Base-by-base conservation (phyloP, 2,329 filamentous ascomycete genomes). In the Aspergillus sp. region DNA sequence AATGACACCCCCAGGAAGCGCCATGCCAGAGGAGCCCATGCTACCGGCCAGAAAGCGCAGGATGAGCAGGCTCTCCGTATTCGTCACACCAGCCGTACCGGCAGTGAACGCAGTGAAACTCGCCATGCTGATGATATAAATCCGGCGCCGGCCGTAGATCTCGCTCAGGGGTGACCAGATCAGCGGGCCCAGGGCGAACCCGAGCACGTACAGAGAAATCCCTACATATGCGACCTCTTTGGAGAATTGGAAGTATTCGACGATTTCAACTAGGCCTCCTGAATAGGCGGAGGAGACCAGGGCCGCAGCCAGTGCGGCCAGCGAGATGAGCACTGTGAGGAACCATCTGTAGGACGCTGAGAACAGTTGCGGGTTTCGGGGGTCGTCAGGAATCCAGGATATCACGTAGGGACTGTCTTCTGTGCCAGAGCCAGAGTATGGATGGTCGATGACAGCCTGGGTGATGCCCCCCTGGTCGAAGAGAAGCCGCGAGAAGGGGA, bases 1-100 rank as follows among this genome's bases (percentile, higher is more conserved):
- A 40, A 64, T 60, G 2, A 51, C 53, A 7, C 61, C 61, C 11
- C 60, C 61, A 8, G 60, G 46, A n/a, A 62, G 58, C 1, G 44
- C 33, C 19, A 61, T 49, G 1, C 54, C 44, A 9, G 54, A 51
- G n/a, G 54, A 48, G 2, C 59, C 61, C 19, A 58, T 19, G 57
- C 7, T 54, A 15, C 61, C 61, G 3, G 55, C 51, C n/a, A 64
- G 48, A 34, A 62, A 61, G 5, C 61, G 50, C 15, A 59, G 27
- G 7, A 61, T 42, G 3, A 63, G 12, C 11, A 61, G 22, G 1
- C 59, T 62, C 12, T 50, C 17, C 3, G 59, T 34, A 20, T 59
- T 60, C 20, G 58, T 24, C 1, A 46, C 37, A 0, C 27, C 40
- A 5, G 34, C 39, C 4, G 20, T 20, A 6, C 48, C 48, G 2